Evolutionary conservation across 768 basidiomycete species (phyloP), one percentile per base, ranked within the genome.

Genomic region (Trametopsis cervina): DNA sequence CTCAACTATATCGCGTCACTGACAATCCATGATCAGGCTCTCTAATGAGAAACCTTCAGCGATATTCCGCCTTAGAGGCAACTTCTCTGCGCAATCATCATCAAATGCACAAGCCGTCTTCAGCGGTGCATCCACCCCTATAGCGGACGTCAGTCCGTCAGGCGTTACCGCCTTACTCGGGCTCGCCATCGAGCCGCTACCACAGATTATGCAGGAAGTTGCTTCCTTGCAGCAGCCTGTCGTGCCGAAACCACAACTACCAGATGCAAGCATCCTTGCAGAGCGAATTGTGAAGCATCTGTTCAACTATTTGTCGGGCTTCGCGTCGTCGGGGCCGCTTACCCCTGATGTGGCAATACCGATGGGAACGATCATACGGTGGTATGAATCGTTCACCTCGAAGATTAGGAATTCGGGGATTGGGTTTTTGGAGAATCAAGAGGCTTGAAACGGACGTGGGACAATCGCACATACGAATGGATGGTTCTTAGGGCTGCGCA

Each of bases 21-120:
- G 22, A 5, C 39, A 22, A 15, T 17, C 35, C 26, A 12, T 22
- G 11, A 26, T 11, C 54, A 92, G 89, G 81, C 73, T 94, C 21
- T 89, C 89, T 12, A 91, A 91, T 60, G 88, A 90, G 25, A 91
- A 91, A 60, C 89, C 89, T 0, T 89, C 88, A 10, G 87, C 89
- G 0, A 89, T 92, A 59, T 91, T 91, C 67, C 87, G 89, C 20
- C 71, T 91, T 20, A 77, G 82, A 3, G 81, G 84, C 6, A 76
- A 76, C 10, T 84, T 80, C 59, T 70, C 68, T n/a, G 54, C 70
- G 0, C 46, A 59, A 10, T 60, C 68, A 2, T 33, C 29, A 7
- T 54, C 65, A 0, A 47, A 57, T 18, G 54, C 65, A 7, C 59
- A 65, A 33, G 60, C 59, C 11, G 57, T 67, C 13, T 68, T 67